Evolutionary conservation across 208 protist species (phyloP).

Genomic region (Perkinsela sp.): DNA sequence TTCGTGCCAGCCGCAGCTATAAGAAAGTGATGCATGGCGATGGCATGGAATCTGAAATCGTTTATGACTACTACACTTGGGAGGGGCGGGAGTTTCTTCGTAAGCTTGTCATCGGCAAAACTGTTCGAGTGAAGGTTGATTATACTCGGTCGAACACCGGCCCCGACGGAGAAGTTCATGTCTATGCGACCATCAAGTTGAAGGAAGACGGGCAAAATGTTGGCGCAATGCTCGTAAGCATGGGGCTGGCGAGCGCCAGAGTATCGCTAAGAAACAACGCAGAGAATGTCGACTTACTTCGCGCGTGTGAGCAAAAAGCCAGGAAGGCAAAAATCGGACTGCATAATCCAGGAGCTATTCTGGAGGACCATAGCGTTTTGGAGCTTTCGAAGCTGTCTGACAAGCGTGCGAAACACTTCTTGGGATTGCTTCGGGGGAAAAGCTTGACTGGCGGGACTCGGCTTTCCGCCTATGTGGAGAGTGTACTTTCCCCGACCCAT

Average conservation of each 20-base stretch:
- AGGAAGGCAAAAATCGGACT: slow-evolving; percentile 13
- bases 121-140: slow-evolving; percentile 34
- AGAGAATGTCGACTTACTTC: slow-evolving; percentile 17
- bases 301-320: slow-evolving; percentile 22
- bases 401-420: slow-evolving; percentile 36
- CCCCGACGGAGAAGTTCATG: slow-evolving; percentile 29
- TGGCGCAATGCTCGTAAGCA: slow-evolving; percentile 26
- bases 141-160: slow-evolving; percentile 40
- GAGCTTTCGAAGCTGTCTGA: slow-evolving; percentile 49
- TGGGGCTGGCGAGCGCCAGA: slow-evolving; percentile 37
- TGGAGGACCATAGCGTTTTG: slow-evolving; percentile 16
- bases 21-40: slow-evolving; percentile 15
- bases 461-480: slow-evolving; percentile 32
- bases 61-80: slow-evolving; percentile 53
- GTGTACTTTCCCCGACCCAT: slow-evolving; percentile 36
- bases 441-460: slow-evolving; percentile 26
- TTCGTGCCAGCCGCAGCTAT: slow-evolving; percentile 29
- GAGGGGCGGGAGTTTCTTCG: slow-evolving; percentile 52
- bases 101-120: slow-evolving; percentile 28
- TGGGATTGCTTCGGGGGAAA: slow-evolving; percentile 52
- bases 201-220: slow-evolving; percentile 28
- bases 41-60: slow-evolving; percentile 33
- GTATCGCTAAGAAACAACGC: slow-evolving; percentile 36
- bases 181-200: slow-evolving; percentile 18
- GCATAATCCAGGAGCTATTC: slow-evolving; percentile 8